Evolutionary conservation across 2,329 filamentous ascomycete genomes (phyloP).

Genomic region (Fusarium tanahbumbuense): DNA sequence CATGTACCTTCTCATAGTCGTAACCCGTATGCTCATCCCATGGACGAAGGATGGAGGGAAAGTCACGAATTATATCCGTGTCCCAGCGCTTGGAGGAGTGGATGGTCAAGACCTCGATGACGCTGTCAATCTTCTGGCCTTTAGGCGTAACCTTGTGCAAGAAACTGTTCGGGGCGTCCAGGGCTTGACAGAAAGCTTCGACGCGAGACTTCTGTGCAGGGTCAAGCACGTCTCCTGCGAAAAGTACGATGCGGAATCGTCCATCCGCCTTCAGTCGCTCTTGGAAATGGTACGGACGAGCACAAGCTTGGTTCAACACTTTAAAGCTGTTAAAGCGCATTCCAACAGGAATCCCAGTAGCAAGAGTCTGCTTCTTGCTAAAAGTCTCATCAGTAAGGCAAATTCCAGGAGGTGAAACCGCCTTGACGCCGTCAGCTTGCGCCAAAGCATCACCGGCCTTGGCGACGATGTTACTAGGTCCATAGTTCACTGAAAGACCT

Average conservation of each 20-base stretch:
- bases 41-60: constrained; percentile 59
- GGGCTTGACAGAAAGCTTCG: not conserved
- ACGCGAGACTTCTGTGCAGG: constrained; percentile 61
- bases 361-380: constrained; percentile 2
- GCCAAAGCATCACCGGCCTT: not conserved
- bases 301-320: constrained; percentile 68
- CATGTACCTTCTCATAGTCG: constrained; percentile 68
- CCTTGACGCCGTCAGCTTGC: not conserved
- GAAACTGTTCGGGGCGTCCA: not conserved
- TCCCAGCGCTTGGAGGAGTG: constrained; percentile 65
- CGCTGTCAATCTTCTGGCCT: not conserved
- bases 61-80: constrained; percentile 60
- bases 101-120: constrained; percentile 62
- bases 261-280: not conserved
- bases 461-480: not conserved
- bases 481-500: not conserved
- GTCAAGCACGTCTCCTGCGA: constrained; percentile 55
- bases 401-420: not conserved
- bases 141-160: not conserved
- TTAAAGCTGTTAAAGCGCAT: constrained; percentile 70
- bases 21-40: constrained; percentile 59
- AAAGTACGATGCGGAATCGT: not conserved
- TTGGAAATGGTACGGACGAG: constrained; percentile 53
- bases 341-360: constrained; percentile 50
- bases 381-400: not conserved